Evolutionary conservation across 192 early-diverging fungal species (phyloP).

Genomic region (Kickxella alabastrina): DNA sequence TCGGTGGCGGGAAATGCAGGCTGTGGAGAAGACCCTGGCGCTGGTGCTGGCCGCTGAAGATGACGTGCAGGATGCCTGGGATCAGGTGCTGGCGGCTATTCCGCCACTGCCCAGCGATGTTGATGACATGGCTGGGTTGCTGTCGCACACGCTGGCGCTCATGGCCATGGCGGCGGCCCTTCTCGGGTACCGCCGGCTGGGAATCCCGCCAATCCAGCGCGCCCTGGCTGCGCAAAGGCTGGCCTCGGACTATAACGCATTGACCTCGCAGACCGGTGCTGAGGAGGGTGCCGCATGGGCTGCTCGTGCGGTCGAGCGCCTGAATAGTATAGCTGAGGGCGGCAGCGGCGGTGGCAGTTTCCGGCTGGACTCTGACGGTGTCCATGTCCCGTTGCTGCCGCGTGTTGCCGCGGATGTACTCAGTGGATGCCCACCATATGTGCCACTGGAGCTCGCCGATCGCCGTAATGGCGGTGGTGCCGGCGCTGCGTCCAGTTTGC

Average conservation of each 20-base stretch:
- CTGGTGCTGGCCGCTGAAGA: conserved; percentile 25
- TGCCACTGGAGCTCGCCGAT: conserved; percentile 37
- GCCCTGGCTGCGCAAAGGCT: conserved; percentile 29
- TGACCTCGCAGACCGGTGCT: conserved; percentile 5
- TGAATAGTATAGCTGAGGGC: conserved; percentile 13
- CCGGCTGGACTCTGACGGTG: no score
- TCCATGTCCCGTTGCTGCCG: conserved; percentile 22
- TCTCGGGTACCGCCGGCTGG: conserved; percentile 21
- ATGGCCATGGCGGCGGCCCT: no score
- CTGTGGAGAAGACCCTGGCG: conserved; percentile 45
- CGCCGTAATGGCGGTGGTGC: conserved; percentile 8
- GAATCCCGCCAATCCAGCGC: conserved; percentile 27
- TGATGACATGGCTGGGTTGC: conserved; percentile 6
- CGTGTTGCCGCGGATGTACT: conserved; percentile 27
- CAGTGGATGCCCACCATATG: conserved; percentile 5
- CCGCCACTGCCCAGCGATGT: conserved; percentile 18
- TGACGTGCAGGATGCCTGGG: conserved; percentile 43
- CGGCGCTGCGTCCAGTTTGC: conserved; percentile 28
- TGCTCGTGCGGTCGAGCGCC: conserved; percentile 6
- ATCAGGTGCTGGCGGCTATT: conserved; percentile 35
- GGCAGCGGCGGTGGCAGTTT: conserved; percentile 27
- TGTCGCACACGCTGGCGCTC: no score
- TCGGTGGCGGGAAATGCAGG: conserved; percentile 36
- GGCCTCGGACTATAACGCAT: conserved; percentile 14
- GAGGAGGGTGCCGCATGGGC: conserved; percentile 20